Conservation (phyloP, 1,284 basidiomycete genomes). For the Stygiomarasmius scandens region DNA sequence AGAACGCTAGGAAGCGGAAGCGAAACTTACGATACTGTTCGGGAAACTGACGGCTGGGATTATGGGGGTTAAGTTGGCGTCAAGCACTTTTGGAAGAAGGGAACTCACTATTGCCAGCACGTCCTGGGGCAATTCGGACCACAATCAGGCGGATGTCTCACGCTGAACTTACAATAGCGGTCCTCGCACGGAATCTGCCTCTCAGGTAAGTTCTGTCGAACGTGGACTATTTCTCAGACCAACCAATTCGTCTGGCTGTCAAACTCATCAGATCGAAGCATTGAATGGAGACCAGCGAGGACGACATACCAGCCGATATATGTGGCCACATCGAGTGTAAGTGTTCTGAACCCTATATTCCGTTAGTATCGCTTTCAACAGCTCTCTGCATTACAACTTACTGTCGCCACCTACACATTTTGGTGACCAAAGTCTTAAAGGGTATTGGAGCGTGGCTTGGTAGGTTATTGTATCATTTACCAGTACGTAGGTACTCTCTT, state of each 20-base stretch:
- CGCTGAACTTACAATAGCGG: constrained; percentile 18
- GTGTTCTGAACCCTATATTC: constrained; percentile 55
- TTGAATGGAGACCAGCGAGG: constrained; percentile 14
- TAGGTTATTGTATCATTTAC: constrained; percentile 19
- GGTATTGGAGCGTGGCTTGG: constrained; percentile 1
- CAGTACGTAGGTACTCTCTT: constrained; percentile 19
- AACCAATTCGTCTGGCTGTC: constrained; percentile 62
- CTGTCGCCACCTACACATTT: constrained; percentile 67
- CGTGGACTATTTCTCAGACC: constrained; percentile 18
- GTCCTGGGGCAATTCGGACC: constrained; percentile 16
- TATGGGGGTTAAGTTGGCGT: not conserved
- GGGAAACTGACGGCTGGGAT: constrained; percentile 15
- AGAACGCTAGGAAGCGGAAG: not conserved
- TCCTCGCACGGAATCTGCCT: constrained; percentile 16
- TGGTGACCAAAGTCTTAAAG: constrained; percentile 17
- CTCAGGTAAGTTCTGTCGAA: not conserved
- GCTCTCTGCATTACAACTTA: constrained; percentile 30
- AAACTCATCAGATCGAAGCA: constrained; percentile 20
- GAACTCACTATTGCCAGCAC: constrained; percentile 19
- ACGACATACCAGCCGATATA: constrained; percentile 52
- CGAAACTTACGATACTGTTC: constrained; percentile 17
- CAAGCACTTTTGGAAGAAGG: not conserved
- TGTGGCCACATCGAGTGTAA: constrained; percentile 59
- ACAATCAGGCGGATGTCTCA: constrained; percentile 15
- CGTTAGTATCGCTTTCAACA: constrained; percentile 16